Conservation (phyloP, 2,329 filamentous ascomycete species). For the Coniochaeta pulveracea region DNA sequence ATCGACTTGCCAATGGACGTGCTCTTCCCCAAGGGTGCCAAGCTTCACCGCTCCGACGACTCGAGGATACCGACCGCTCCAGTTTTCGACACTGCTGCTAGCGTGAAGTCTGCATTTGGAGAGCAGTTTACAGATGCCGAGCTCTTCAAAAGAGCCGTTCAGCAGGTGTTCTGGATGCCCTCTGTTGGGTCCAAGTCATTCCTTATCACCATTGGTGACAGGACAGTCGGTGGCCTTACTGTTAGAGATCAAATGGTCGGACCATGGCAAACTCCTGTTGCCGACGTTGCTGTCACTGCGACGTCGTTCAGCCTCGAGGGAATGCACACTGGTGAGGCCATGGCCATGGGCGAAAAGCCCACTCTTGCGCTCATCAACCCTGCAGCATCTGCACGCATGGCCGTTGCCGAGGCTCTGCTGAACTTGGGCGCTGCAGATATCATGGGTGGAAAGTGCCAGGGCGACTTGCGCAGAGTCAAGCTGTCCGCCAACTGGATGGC, state of each 20-base stretch:
- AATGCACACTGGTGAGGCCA: constrained; percentile 78
- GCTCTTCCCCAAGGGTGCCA: constrained; percentile 79
- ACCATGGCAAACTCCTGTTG: constrained; percentile 88
- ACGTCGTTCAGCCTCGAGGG: constrained; percentile 58
- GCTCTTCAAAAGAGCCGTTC: constrained; percentile 53
- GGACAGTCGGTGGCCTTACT: constrained; percentile 81
- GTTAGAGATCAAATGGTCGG: constrained; percentile 92
- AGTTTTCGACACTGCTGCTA: constrained; percentile 57
- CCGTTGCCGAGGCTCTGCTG: constrained; percentile 85
- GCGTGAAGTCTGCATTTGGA: constrained; percentile 54
- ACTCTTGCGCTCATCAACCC: constrained; percentile 81
- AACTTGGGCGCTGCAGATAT: constrained; percentile 74
- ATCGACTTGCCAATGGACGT: constrained; percentile 86
- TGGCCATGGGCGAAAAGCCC: constrained; percentile 93
- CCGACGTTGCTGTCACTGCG: constrained; percentile 86
- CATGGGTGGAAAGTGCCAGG: constrained; percentile 33
- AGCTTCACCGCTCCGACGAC: constrained; percentile 63
- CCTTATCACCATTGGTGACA: constrained; percentile 91
- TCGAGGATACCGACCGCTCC: constrained; percentile 57
- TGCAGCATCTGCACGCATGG: constrained; percentile 88
- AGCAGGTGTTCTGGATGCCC: constrained; percentile 73
- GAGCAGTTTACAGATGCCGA: constrained; percentile 39
- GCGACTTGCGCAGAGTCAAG: constrained; percentile 67
- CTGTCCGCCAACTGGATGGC: constrained; percentile 99
- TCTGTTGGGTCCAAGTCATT: constrained; percentile 96